Base-by-base conservation (phyloP, 2,329 filamentous ascomycete genomes). In the Monosporascus sp. region DNA sequence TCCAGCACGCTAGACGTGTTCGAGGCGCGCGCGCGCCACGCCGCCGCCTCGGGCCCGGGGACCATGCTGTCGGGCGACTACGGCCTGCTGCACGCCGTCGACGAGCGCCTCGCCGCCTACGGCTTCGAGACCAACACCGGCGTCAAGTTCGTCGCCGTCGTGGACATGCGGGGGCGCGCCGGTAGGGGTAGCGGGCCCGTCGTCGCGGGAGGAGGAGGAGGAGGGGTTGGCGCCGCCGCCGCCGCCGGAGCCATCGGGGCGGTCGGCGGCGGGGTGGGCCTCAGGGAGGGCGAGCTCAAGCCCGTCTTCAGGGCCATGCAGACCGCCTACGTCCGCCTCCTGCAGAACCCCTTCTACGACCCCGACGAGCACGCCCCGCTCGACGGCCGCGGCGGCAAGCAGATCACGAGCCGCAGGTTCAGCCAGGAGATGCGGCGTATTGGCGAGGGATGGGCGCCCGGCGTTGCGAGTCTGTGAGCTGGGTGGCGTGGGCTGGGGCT, bases 111-210 rank as follows among this genome's bases (percentile, higher is more conserved):
- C 47, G 91, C 92, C 37, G 88, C 91, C 61, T 99, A 97, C 75
- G 94, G 94, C 64, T 97, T 90, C 84, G 83, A 97, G 72, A 97
- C 94, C 53, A 97, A 96, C 72, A 97, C 94, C 25, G 91, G 91
- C 41, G 85, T 96, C 58, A 92, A 93, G 68, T 86, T 99, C 66
- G 85, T 97, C 36, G 87, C 91, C 57, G 83, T 97, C 3, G 87
- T 97, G 31, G 93, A 99, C 73, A 90, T 96, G 82, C 85, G 91
- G 61, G 92, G 91, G 1, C 77, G 87, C 22, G 11, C n/a, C 18
- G 25, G 39, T n/a, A n/a, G 77, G 27, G 65, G 63, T 43, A 70
- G 62, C 22, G 56, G 62, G 60, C 70, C 66, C 51, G 59, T 57
- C 22, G 57, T 65, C 41, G 70, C 58, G 49, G n/a, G 51, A 50